Evolutionary conservation across 257 asterid genomes (phyloP), one percentile per base, ranked within the genome.

Genomic region (Fraxinus cuspidata): DNA sequence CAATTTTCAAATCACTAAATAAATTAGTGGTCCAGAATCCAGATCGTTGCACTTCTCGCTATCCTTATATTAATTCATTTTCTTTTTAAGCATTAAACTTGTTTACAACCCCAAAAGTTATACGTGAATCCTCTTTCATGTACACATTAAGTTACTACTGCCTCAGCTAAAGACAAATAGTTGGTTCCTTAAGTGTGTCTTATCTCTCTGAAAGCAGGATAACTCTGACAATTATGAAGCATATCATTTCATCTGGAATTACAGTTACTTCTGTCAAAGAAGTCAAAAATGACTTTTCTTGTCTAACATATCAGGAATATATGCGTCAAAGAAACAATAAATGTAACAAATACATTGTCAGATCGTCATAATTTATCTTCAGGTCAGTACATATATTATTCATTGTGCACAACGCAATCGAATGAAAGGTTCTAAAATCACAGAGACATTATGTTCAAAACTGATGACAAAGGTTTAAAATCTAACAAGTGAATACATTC

Each of bases 401-500:
- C 21, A 53, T 6, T 19, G 9, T 53, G 64, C 70, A 74, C 38
- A 65, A 80, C 42, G 75, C 82, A 77, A 75, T 56, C 32, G 69
- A 40, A 65, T 21, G 37, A 27, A 65, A 31, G n/a, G 71, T 47
- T 58, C 21, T 38, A 75, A 12, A 67, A 53, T 53, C 29, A 21
- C 42, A 58, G 72, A 44, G 67, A 31, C 44, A 53, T 70, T 71
- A 69, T 74, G 77, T 67, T 69, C 77, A 51, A 51, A 77, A 83
- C 40, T 69, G 32, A 60, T 42, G 77, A 49, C 71, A 75, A 7
- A 53, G 49, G 58, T 72, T 81, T 72, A 56, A 64, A 66, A 51
- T 58, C 69, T 58, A 56, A 74, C 56, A 31, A 74, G 74, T 72
- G 74, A 47, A 29, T 42, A 71, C 11, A 75, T 76, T 74, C 87